Evolutionary conservation across 345 rosid species (phyloP), one percentile per base, ranked within the genome.

Genomic region (Salix udensis): DNA sequence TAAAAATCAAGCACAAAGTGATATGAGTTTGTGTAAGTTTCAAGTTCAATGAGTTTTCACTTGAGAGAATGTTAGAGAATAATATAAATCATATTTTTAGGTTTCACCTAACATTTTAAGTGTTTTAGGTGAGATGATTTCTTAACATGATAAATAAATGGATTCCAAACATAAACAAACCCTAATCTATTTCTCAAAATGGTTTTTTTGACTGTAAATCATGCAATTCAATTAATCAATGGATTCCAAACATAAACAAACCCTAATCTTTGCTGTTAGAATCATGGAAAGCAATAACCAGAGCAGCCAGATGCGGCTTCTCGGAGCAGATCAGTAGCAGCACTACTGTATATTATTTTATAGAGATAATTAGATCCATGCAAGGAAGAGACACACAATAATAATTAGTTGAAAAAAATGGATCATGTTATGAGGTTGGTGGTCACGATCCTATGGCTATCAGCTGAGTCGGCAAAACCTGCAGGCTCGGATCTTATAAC

Each of bases 251-350:
- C 64, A 10, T 58, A 23, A 11, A n/a, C 64, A 23, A 10, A 7
- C 13, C 13, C 10, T 10, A 12, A n/a, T n/a, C 14, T 55, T 55
- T 55, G 28, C 6, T 8, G 4, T 9, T 10, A 58, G 13, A n/a
- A 58, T n/a, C 4, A 58, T 58, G 8, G 28, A 58, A n/a, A 58
- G 9, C 15, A 58, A 58, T 10, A 58, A 23, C 23, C 23, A 3
- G 24, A 23, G 14, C 1, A 23, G 23, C 24, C 26, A 23, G 79
- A 84, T 68, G 94, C 88, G 90, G 89, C 91, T 86, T 81, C 86
- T 87, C 88, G 94, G 65, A 80, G 87, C 85, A 74, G 91, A 83
- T 74, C 61, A 28, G 64, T 12, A 10, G 5, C 24, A 58, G 0
- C 60, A n/a, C 24, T 4, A 6, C 24, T 23, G 3, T 1, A 7